Evolutionary conservation across 176 grass and related monocot species (phyloP), one percentile per base, ranked within the genome.

Genomic region (Aegilops tauschii): DNA sequence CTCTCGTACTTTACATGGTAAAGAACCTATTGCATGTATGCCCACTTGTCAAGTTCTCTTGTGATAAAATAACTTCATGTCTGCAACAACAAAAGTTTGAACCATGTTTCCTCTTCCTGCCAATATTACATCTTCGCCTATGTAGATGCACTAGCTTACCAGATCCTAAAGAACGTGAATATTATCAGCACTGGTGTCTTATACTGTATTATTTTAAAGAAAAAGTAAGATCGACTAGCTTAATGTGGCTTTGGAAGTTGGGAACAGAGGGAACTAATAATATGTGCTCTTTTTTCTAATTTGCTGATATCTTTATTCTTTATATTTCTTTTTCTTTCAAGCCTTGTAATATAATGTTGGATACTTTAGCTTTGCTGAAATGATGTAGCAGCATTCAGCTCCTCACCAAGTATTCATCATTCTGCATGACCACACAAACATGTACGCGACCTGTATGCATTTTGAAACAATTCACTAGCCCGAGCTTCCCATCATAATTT

Each of bases 111-210:
- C 18, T 18, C 45, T 75, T 82, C n/a, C 75, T 73, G 67, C 45
- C 92, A 98, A 93, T 96, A 98, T 85, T 98, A 98, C 85, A 96
- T 98, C 76, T 98, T 98, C 83, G 93, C 90, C 29, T 94, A 96
- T 82, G 88, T 96, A 86, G 93, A 96, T 31, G 92, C 93, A 52
- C 93, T 93, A 86, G 96, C 90, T 79, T 98, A 98, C 69, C 96
- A 98, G 79, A 98, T 96, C 44, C 21, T 98, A 90, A 98, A 95
- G 88, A 98, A 98, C 66, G 56, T 98, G 45, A 98, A 96, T 69
- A 96, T 98, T 49, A 98, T 98, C 61, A 98, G 96, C 86, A 98
- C 96, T 7, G 96, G 96, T 29, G 73, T 98, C 50, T 86, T 96
- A 56, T 98, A 96, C 71, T 93, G 84, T 8, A 91, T 96, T 64